phyloP scores from a whole-genome alignment of 176 grass and related monocot genomes.

The Lolium multiflorum region DNA sequence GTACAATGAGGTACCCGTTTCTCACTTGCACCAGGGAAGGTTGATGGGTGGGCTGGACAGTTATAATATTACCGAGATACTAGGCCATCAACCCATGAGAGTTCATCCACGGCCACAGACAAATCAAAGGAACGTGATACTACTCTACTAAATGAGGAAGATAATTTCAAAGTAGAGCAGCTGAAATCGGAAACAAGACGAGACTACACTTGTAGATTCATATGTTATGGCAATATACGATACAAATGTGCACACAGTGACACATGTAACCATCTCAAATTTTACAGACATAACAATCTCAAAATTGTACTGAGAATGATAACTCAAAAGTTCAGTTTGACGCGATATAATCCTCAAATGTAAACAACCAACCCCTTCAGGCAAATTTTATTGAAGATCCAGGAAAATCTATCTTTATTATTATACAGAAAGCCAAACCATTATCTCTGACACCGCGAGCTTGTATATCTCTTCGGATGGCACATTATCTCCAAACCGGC shows the following conservation, averaged over 20 bases:
- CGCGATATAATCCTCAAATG: background rate
- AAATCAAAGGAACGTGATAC: background rate
- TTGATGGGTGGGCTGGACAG: too few species aligned
- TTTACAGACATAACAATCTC: background rate
- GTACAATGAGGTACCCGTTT: too few species aligned
- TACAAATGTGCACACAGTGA: too few species aligned
- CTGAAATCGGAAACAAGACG: too few species aligned
- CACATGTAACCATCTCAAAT: background rate
- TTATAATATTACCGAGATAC: background rate
- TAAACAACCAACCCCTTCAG: background rate
- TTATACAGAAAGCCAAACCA: conserved; percentile 59
- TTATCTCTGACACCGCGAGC: conserved; percentile 64
- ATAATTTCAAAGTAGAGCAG: background rate
- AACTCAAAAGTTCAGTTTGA: background rate
- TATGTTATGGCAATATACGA: background rate
- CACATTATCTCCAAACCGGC: conserved; percentile 8
- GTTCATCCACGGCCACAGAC: background rate
- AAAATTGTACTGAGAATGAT: background rate
- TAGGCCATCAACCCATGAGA: background rate
- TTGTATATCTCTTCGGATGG: conserved; percentile 55
- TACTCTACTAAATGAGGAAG: background rate
- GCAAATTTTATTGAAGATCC: background rate
- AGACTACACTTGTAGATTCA: background rate
- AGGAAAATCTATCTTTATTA: background rate
- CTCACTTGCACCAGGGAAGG: too few species aligned